phyloP scores from a whole-genome alignment of 192 early-diverging fungal genomes.

The Backusella australiensis region DNA sequence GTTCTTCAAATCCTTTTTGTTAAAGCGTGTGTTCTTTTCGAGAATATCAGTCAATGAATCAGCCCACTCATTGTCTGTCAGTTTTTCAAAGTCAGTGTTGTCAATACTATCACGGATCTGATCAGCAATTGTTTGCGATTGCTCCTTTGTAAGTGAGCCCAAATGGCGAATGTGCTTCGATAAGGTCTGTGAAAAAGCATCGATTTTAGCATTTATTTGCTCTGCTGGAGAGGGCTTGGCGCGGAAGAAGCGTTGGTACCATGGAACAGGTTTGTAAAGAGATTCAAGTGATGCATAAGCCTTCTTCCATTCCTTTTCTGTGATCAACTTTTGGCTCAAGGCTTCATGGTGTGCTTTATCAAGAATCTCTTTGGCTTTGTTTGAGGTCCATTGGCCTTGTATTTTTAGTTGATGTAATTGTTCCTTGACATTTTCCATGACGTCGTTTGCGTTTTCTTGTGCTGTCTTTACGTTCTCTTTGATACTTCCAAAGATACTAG shows the following conservation, averaged over 20 bases:
- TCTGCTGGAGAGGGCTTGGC: not conserved
- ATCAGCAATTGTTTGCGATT: not conserved
- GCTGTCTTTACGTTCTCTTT: not conserved
- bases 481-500: not conserved
- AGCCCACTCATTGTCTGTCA: not conserved
- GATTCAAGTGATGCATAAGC: not conserved
- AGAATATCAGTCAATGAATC: not conserved
- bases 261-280: not conserved
- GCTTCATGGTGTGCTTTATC: not conserved
- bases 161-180: not conserved
- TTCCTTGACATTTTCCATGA: not conserved
- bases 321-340: not conserved
- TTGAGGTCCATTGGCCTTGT: not conserved
- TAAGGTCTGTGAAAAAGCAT: not conserved
- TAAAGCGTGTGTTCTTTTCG: not conserved
- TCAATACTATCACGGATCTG: not conserved
- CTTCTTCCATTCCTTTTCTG: constrained; percentile 16
- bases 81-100: not conserved
- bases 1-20: not conserved
- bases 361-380: not conserved
- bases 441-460: not conserved
- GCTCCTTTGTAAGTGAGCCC: not conserved
- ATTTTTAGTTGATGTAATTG: not conserved
- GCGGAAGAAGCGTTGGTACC: constrained; percentile 8
- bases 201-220: not conserved